Percentiles rank a stretch among this genome's conserved stretches.
phyloP scores from a whole-genome alignment of 2,329 filamentous ascomycete species.

The Amauroascus verrucosus region DNA sequence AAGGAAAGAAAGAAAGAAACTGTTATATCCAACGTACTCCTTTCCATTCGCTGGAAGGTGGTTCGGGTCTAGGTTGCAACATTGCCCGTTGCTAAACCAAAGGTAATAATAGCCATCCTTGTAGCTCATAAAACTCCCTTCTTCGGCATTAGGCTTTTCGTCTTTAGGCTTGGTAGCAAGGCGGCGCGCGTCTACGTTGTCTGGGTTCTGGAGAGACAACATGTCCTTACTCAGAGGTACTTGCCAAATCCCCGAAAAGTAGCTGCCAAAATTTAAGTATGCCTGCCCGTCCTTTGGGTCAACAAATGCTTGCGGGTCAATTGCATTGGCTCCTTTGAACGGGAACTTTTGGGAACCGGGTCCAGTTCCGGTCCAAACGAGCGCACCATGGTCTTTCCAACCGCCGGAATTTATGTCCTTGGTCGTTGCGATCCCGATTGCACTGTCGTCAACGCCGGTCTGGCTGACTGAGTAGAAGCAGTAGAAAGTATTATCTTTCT shows the following conservation, averaged over 20 bases:
- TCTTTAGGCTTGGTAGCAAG: conserved; percentile 21
- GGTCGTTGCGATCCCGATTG: conserved; percentile 29
- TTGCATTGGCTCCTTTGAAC: conserved; percentile 30
- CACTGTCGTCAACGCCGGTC: conserved; percentile 25
- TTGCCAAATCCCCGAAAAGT: conserved; percentile 30
- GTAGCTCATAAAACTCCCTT: conserved; percentile 31
- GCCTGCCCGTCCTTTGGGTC: conserved; percentile 20
- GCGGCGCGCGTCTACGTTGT: conserved; percentile 22
- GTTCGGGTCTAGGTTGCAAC: conserved; percentile 24
- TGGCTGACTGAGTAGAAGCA: conserved; percentile 30
- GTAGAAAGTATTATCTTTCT: conserved; percentile 26
- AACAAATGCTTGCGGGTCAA: conserved; percentile 27
- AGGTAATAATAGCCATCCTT: conserved; percentile 29
- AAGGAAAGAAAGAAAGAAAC: too few relatives aligned
- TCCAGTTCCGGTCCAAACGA: conserved; percentile 27
- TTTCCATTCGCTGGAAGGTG: conserved; percentile 23
- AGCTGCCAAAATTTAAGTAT: conserved; percentile 30
- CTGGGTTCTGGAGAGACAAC: conserved; percentile 21
- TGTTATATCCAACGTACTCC: too few relatives aligned
- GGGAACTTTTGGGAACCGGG: conserved; percentile 22
- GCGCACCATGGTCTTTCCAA: conserved; percentile 30
- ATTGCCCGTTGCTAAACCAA: conserved; percentile 34
- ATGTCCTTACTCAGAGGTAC: conserved; percentile 26
- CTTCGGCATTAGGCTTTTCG: conserved; percentile 21
- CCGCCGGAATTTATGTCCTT: conserved; percentile 18